Evolutionary conservation across 2,329 filamentous ascomycete species (phyloP), one percentile per base, ranked within the genome.

Genomic region (Decorospora gaudefroyi): DNA sequence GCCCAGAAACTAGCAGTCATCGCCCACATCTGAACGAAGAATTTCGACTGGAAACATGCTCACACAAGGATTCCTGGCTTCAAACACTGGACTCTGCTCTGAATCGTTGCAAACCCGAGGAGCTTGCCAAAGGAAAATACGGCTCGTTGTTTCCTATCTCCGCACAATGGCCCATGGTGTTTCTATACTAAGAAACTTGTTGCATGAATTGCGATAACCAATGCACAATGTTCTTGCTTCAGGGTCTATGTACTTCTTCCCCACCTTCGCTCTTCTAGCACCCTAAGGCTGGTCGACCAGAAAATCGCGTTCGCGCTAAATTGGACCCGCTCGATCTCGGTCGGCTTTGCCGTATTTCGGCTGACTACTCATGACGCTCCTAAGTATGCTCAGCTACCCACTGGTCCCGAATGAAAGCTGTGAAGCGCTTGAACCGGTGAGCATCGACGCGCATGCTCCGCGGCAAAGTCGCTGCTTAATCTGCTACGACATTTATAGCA

Each of bases 401-500:
- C 10, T n/a, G n/a, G n/a, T 15, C 15, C 32, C 32, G 23, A 29
- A 29, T 33, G n/a, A 22, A 33, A 28, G 19, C 19, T n/a, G 10
- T 26, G 27, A 29, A 34, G 12, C 35, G 35, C 31, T 32, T 11
- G n/a, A 16, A 19, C 40, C 42, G 36, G 45, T 49, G 42, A 47
- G 23, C 15, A 21, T 26, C 12, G 39, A 19, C 10, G 16, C 25
- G 19, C 25, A 49, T 7, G 35, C 45, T 23, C 31, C 22, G 17
- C 17, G 28, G 12, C 37, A 32, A 23, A n/a, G n/a, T n/a, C n/a
- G n/a, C n/a, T 59, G 51, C 29, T 51, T 31, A 28, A 58, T 49
- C 17, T 60, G 51, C 31, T 54, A 46, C 22, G 29, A 43, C 22
- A 16, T 42, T 6, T 56, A 53, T 42, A 34, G 23, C 22, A 31